Evolutionary conservation across 2,329 filamentous ascomycete genomes (phyloP), one percentile per base, ranked within the genome.

Genomic region (Elsinoe ampelina): DNA sequence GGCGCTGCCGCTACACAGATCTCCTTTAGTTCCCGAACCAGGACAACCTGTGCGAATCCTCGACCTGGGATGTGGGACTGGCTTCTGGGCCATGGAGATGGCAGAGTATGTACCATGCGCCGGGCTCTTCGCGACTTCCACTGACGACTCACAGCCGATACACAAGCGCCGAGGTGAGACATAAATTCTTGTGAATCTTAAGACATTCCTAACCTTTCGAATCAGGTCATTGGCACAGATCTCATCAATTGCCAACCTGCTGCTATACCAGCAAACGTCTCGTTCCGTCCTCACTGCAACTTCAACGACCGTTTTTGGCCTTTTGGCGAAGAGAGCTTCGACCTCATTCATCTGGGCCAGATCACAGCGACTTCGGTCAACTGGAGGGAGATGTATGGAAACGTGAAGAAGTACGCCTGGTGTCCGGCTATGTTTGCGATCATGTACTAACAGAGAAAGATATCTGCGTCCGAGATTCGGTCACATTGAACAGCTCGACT

Each of bases 61-160:
- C 57, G 82, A 83, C 63, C 66, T 95, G 55, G 92, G 90, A 41
- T 91, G 86, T 61, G 92, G 91, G 17, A 95, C 89, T 1, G 90
- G 89, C 38, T 92, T 95, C 60, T 97, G 92, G 92, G 82, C 86
- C 39, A 87, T 95, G 64, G 86, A 92, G 63, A 86, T 95, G 72
- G 86, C 87, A 61, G 84, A 87, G 80, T 89, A 75, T 73, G 82
- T 73, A 64, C 55, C 34, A 11, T 26, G 10, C 19, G 17, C 17
- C 11, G 17, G 15, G 22, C 22, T 11, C 8, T 17, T 39, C 39
- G 6, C 69, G 5, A 20, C 12, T 22, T 12, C 15, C 43, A 54
- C 48, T 57, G 34, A 55, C 36, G 41, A 60, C 38, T 39, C n/a
- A 74, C 63, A 76, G 62, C 20, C 38, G 76, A 67, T 84, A 80